phyloP scores from a whole-genome alignment of 1,284 basidiomycete genomes.

The Vanrija humicola region DNA sequence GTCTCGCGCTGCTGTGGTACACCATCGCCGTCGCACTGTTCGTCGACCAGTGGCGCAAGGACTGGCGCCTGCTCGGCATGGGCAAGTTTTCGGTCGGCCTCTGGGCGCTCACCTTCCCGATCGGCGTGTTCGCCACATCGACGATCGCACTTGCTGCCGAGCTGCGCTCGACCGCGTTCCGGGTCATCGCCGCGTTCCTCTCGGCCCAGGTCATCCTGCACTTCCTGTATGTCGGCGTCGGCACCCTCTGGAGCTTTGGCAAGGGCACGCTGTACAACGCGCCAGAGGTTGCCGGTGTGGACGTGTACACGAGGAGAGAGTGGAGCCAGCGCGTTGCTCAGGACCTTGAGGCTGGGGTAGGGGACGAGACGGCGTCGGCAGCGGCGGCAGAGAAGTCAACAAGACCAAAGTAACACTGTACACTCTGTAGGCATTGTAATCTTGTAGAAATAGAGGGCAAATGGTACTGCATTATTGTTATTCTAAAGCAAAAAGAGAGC shows the following conservation, averaged over 20 bases:
- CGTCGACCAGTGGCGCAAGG: conserved; percentile 20
- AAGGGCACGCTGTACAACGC: conserved; percentile 49
- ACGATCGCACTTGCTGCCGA: conserved; percentile 56
- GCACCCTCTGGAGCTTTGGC: conserved; percentile 50
- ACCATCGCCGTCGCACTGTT: conserved; percentile 41
- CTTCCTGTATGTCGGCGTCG: conserved; percentile 56
- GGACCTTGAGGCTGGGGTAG: too few relatives aligned
- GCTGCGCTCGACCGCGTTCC: conserved; percentile 57
- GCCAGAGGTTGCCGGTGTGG: too few relatives aligned
- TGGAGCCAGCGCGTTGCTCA: too few relatives aligned
- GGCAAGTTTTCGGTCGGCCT: conserved; percentile 36
- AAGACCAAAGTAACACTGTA: too few relatives aligned
- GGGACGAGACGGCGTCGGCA: too few relatives aligned
- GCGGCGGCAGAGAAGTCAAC: too few relatives aligned
- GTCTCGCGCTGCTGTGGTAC: conserved; percentile 51
- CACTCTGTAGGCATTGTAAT: too few relatives aligned
- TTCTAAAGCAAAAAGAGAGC: too few relatives aligned
- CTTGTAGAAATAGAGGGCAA: too few relatives aligned
- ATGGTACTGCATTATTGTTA: too few relatives aligned
- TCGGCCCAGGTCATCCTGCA: conserved; percentile 56
- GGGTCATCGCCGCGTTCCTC: conserved; percentile 57
- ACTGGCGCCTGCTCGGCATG: conserved; percentile 19
- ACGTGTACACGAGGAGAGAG: too few relatives aligned
- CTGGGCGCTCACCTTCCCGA: conserved; percentile 48
- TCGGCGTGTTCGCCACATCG: conserved; percentile 60